Evolutionary conservation across 768 basidiomycete species (phyloP).

Genomic region (Porphyrellus cyaneotinctus): DNA sequence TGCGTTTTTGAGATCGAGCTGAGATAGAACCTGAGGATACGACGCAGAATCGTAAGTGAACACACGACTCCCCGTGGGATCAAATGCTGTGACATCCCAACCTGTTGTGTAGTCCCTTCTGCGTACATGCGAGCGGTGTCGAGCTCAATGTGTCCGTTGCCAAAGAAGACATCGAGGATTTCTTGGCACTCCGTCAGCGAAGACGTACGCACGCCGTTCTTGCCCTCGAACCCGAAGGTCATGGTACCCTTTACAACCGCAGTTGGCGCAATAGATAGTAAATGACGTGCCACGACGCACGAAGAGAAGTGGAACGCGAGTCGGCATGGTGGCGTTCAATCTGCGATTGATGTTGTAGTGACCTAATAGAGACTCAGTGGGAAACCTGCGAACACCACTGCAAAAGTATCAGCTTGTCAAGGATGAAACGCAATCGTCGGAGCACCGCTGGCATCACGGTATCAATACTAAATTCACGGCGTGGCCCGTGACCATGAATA

Average conservation of each 20-base stretch:
- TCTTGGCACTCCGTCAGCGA: conserved; percentile 37
- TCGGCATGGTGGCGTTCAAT: conserved; percentile 17
- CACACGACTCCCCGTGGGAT: background rate
- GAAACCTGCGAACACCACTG: too few species aligned
- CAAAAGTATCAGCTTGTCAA: too few species aligned
- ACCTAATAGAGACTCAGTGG: too few species aligned
- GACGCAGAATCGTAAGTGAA: background rate
- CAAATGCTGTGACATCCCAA: conserved; percentile 9
- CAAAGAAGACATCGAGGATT: conserved; percentile 43
- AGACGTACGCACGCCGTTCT: conserved; percentile 38
- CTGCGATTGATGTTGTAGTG: background rate
- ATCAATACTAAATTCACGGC: background rate
- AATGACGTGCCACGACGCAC: conserved; percentile 6
- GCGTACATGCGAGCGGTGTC: conserved; percentile 51
- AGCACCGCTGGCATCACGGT: background rate
- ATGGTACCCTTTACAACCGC: conserved; percentile 39
- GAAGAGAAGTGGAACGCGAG: conserved; percentile 28
- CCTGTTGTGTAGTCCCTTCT: conserved; percentile 54
- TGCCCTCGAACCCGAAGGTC: conserved; percentile 41
- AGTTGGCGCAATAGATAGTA: background rate
- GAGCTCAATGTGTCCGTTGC: conserved; percentile 41
- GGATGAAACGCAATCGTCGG: too few species aligned
- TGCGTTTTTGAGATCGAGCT: conserved; percentile 38
- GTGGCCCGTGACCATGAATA: background rate
- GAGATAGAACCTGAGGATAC: conserved; percentile 33